phyloP scores from a whole-genome alignment of 1,139 yeast genomes.

The Wickerhamomyces sp. region DNA sequence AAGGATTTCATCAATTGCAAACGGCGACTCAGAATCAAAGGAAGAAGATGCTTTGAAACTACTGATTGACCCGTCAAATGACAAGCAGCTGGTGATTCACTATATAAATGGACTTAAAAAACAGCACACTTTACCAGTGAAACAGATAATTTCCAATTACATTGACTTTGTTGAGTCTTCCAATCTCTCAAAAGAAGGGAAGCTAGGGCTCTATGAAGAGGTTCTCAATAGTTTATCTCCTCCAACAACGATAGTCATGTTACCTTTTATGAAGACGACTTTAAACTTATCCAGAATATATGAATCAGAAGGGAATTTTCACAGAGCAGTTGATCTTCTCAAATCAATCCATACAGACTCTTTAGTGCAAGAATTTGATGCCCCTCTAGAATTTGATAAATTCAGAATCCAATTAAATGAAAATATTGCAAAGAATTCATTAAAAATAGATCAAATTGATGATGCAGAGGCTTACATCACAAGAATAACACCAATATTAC shows the following conservation, averaged over 20 bases:
- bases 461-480: constrained; percentile 11
- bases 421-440: constrained; percentile 21
- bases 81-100: constrained; percentile 3
- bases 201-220: constrained; percentile 7
- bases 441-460: constrained; percentile 7
- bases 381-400: constrained; percentile 6
- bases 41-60: constrained; percentile 12
- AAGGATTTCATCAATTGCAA: constrained; percentile 13
- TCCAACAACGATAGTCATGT: constrained; percentile 14
- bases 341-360: constrained; percentile 14
- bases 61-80: constrained; percentile 2
- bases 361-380: constrained; percentile 14
- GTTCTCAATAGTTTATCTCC: constrained; percentile 15
- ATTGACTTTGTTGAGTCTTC: constrained; percentile 7
- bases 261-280: constrained; percentile 11
- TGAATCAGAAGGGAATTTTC: constrained; percentile 6
- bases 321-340: constrained; percentile 8
- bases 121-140: constrained; percentile 19
- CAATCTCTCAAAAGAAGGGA: neutral
- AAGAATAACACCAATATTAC: constrained; percentile 4
- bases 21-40: constrained; percentile 9
- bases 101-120: constrained; percentile 14
- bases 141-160: constrained; percentile 10
- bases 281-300: constrained; percentile 10
- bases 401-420: constrained; percentile 16